phyloP scores from a whole-genome alignment of 257 asterid genomes.

The Orobanche coerulescens region DNA sequence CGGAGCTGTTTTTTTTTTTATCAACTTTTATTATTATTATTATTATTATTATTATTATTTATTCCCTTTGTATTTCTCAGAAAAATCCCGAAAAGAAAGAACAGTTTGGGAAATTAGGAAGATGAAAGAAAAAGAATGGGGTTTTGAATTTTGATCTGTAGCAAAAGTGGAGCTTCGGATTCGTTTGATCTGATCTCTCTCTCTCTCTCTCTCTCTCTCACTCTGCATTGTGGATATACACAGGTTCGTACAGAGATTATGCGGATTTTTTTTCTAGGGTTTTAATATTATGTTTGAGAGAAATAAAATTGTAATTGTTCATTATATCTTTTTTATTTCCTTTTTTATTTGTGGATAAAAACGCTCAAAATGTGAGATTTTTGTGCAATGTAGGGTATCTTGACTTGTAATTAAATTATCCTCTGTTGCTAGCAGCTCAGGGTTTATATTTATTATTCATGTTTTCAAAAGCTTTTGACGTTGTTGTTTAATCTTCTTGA shows the following conservation, averaged over 20 bases:
- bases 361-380: conserved; percentile 7
- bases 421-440: conserved; percentile 2
- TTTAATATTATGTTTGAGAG: conserved; percentile 6
- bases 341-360: not conserved
- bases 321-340: not conserved
- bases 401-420: conserved; percentile 10
- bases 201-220: too few species aligned
- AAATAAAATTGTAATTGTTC: not conserved
- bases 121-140: not conserved
- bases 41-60: too few species aligned
- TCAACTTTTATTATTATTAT: not conserved
- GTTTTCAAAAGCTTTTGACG: not conserved
- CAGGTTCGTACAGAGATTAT: conserved; percentile 28
- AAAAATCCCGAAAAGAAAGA: not conserved
- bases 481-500: not conserved
- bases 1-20: conserved; percentile 23
- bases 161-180: conserved; percentile 17
- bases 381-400: conserved; percentile 26
- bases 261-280: conserved; percentile 27
- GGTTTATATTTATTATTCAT: not conserved
- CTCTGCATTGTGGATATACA: conserved; percentile 19
- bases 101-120: not conserved
- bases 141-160: conserved; percentile 23
- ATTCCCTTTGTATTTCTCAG: conserved; percentile 13
- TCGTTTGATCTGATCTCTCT: conserved; percentile 22